Conservation (phyloP, 169 alveolate species). For the Plasmodium falciparum region DNA sequence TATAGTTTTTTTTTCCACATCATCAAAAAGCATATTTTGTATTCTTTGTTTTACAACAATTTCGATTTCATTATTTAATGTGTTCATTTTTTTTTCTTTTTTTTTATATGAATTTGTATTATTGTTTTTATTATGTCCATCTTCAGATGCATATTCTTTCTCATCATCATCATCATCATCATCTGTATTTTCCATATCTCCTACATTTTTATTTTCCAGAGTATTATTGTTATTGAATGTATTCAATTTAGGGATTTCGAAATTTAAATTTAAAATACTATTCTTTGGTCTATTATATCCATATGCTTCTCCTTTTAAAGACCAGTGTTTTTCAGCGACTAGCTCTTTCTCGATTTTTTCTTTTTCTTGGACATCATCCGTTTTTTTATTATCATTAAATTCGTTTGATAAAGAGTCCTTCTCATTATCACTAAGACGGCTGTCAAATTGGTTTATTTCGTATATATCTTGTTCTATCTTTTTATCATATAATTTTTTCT, state of each 20-base stretch:
- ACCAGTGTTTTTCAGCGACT: slow-evolving; percentile 88
- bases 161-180: slow-evolving; percentile 55
- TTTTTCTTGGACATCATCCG: slow-evolving; percentile 38
- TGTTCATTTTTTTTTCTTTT: slow-evolving; percentile 9
- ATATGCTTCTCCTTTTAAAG: slow-evolving; percentile 88
- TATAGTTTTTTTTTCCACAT: slow-evolving; percentile 82
- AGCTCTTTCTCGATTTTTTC: slow-evolving; percentile 83
- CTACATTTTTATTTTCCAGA: slow-evolving; percentile 46
- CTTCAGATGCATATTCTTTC: slow-evolving; percentile 6
- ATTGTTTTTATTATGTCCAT: background rate
- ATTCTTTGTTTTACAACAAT: slow-evolving; percentile 84
- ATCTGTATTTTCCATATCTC: slow-evolving; percentile 34
- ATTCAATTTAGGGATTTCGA: slow-evolving; percentile 83
- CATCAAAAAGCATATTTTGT: slow-evolving; percentile 84
- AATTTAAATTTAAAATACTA: slow-evolving; percentile 84
- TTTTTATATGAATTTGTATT: slow-evolving; percentile 7
- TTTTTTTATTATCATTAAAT: background rate
- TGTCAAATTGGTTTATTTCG: slow-evolving; percentile 24
- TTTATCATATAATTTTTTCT: slow-evolving; percentile 11
- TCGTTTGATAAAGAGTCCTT: background rate
- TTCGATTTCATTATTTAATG: slow-evolving; percentile 78
- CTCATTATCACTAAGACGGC: background rate
- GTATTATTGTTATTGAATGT: slow-evolving; percentile 58
- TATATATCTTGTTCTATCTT: slow-evolving; percentile 15
- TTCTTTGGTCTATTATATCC: slow-evolving; percentile 87